A percentile compares a stretch with the other conserved stretches of the same genome.
Conservation (phyloP, 2,329 filamentous ascomycete genomes). For the Fusarium penzigii region DNA sequence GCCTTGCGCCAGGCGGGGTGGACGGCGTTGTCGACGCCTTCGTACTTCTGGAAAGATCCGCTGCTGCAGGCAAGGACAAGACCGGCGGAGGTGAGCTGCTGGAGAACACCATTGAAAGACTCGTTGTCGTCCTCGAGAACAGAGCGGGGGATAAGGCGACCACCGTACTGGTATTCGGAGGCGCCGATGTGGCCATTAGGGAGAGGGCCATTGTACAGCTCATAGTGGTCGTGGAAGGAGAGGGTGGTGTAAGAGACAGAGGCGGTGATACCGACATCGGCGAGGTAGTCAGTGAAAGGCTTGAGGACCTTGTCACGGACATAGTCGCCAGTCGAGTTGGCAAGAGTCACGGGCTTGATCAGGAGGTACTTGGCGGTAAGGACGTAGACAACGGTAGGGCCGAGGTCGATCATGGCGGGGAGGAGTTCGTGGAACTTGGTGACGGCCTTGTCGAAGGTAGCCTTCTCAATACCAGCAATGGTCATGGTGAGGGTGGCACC, state of each 20-base stretch:
- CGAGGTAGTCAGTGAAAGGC: slow-evolving; percentile 19
- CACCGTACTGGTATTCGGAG: slow-evolving; percentile 36
- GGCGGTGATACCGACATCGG: slow-evolving; percentile 12
- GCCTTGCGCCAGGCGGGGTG: slow-evolving; percentile 42
- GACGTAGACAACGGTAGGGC: slow-evolving; percentile 46
- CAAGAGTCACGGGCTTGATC: slow-evolving; percentile 47
- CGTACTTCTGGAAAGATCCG: slow-evolving; percentile 29
- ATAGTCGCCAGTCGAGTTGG: slow-evolving; percentile 42
- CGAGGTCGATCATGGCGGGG: slow-evolving; percentile 46
- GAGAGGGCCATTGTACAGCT: slow-evolving; percentile 43
- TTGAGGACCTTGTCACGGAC: slow-evolving; percentile 43
- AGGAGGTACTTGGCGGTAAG: slow-evolving; percentile 34
- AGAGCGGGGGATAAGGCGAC: slow-evolving; percentile 45
- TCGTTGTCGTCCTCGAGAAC: slow-evolving; percentile 33
- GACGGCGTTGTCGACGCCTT: slow-evolving; percentile 31
- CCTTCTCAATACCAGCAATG: not conserved
- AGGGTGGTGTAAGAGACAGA: slow-evolving; percentile 20
- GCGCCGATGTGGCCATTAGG: slow-evolving; percentile 37
- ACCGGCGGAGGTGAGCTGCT: too few species aligned
- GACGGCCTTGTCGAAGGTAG: slow-evolving; percentile 13
- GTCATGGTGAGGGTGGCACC: slow-evolving; percentile 31
- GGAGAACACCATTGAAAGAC: too few species aligned
- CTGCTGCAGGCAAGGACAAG: too few species aligned
- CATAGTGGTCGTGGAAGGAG: slow-evolving; percentile 44
- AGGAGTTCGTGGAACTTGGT: slow-evolving; percentile 30